Conservation (phyloP, 1,139 yeast genomes). For the Yamadazyma epiphylla region DNA sequence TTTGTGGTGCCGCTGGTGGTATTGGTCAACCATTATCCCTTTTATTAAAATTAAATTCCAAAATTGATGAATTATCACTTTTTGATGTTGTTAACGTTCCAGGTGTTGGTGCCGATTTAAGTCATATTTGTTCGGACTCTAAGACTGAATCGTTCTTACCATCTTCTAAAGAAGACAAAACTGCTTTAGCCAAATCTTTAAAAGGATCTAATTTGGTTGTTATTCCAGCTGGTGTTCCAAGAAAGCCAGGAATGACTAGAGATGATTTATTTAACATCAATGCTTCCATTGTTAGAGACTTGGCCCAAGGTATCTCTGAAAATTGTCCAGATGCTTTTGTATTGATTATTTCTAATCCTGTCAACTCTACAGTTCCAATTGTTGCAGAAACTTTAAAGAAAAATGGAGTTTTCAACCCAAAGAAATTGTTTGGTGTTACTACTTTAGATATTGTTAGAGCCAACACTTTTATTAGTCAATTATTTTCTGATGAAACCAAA, state of each 20-base stretch:
- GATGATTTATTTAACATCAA: slow-evolving; percentile 97
- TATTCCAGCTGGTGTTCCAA: slow-evolving; percentile 99
- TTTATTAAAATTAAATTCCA: slow-evolving; percentile 79
- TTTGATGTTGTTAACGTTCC: slow-evolving; percentile 94
- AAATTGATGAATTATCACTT: slow-evolving; percentile 79
- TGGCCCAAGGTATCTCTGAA: slow-evolving; percentile 86
- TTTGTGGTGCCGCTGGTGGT: slow-evolving; percentile 97
- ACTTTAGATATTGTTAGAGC: slow-evolving; percentile 94
- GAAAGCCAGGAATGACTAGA: slow-evolving; percentile 99
- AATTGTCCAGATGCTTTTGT: slow-evolving; percentile 85
- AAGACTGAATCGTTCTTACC: slow-evolving; percentile 81
- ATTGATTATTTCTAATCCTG: slow-evolving; percentile 92
- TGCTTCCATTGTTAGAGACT: slow-evolving; percentile 91
- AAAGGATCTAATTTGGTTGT: slow-evolving; percentile 82
- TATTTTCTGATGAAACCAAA: slow-evolving; percentile 46
- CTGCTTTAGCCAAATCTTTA: slow-evolving; percentile 73
- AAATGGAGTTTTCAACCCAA: slow-evolving; percentile 85
- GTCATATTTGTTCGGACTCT: slow-evolving; percentile 90
- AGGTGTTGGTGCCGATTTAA: slow-evolving; percentile 95
- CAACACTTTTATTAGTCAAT: slow-evolving; percentile 82
- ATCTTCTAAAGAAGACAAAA: slow-evolving; percentile 57
- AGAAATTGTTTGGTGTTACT: slow-evolving; percentile 93
- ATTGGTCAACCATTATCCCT: slow-evolving; percentile 97
- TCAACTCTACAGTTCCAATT: slow-evolving; percentile 97
- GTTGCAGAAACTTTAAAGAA: slow-evolving; percentile 91